Evolutionary conservation across 164 flowering plant genomes (phyloP).

Genomic region (Brasenia schreberi): DNA sequence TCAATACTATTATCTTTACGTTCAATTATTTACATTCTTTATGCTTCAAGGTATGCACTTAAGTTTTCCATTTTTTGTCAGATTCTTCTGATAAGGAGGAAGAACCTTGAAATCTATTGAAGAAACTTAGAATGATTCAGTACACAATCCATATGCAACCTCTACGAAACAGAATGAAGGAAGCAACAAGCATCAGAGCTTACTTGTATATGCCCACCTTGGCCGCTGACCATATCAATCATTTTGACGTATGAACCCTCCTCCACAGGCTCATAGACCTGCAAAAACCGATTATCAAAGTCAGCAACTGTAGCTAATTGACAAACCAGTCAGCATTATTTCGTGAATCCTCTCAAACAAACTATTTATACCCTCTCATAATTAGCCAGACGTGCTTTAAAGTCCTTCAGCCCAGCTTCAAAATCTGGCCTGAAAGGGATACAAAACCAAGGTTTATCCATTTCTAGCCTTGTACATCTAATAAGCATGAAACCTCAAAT

Average conservation of each 20-base stretch:
- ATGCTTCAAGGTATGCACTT: too few relatives aligned
- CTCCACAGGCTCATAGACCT: slow-evolving; percentile 98
- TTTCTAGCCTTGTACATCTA: background rate
- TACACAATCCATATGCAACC: background rate
- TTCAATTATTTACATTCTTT: too few relatives aligned
- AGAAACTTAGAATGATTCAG: background rate
- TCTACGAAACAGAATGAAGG: background rate
- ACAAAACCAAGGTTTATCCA: background rate
- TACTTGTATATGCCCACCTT: slow-evolving; percentile 98
- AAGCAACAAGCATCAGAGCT: slow-evolving; percentile 9
- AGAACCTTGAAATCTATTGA: too few relatives aligned
- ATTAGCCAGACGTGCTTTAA: slow-evolving; percentile 64
- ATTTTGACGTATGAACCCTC: slow-evolving; percentile 98
- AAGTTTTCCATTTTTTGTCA: too few relatives aligned
- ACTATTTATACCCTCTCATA: slow-evolving; percentile 51
- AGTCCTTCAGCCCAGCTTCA: slow-evolving; percentile 81
- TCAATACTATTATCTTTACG: too few relatives aligned
- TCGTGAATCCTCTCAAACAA: background rate
- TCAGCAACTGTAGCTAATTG: background rate
- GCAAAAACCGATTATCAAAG: slow-evolving; percentile 1
- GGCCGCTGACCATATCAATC: slow-evolving; percentile 96
- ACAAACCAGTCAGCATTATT: background rate
- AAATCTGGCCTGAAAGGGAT: slow-evolving; percentile 65
- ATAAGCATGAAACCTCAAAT: background rate
- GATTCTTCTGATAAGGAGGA: too few relatives aligned